Evolutionary conservation across 352 stramenopile species (phyloP).

Genomic region (Phytophthora idaei): DNA sequence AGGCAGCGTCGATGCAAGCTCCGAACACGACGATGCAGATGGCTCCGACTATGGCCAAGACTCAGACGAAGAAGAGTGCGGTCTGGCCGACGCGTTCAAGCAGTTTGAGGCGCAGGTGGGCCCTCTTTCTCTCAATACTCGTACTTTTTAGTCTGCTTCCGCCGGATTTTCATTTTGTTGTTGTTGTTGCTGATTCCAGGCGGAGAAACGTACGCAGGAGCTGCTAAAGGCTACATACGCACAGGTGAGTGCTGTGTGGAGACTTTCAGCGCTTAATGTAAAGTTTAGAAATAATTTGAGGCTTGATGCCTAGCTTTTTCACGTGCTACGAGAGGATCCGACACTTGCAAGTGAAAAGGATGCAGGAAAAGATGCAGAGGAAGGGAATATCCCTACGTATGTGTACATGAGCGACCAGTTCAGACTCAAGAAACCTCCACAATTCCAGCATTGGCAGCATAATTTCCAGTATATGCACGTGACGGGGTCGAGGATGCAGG

Average conservation of each 20-base stretch:
- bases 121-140: neutral
- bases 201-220: slow-evolving; percentile 44
- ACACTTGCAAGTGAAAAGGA: slow-evolving; percentile 3
- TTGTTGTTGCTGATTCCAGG: slow-evolving; percentile 39
- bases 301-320: slow-evolving; percentile 27
- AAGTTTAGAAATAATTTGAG: slow-evolving; percentile 3
- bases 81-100: slow-evolving; percentile 55
- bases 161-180: neutral
- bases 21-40: slow-evolving; percentile 10
- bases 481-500: slow-evolving; percentile 30
- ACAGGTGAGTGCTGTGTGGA: slow-evolving; percentile 21
- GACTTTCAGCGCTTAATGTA: neutral
- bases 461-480: slow-evolving; percentile 56
- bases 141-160: neutral
- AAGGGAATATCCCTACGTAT: slow-evolving; percentile 32
- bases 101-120: slow-evolving; percentile 57
- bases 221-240: slow-evolving; percentile 43
- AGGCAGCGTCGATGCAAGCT: slow-evolving; percentile 13
- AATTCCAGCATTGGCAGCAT: slow-evolving; percentile 53
- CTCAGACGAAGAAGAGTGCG: slow-evolving; percentile 29
- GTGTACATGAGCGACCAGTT: slow-evolving; percentile 61
- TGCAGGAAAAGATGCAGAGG: neutral
- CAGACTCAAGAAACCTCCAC: slow-evolving; percentile 43
- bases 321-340: neutral
- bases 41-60: neutral